A percentile compares a stretch with the other conserved stretches of the same genome.
Evolutionary conservation across 1,284 basidiomycete species (phyloP).

Genomic region (Thelephora terrestris): DNA sequence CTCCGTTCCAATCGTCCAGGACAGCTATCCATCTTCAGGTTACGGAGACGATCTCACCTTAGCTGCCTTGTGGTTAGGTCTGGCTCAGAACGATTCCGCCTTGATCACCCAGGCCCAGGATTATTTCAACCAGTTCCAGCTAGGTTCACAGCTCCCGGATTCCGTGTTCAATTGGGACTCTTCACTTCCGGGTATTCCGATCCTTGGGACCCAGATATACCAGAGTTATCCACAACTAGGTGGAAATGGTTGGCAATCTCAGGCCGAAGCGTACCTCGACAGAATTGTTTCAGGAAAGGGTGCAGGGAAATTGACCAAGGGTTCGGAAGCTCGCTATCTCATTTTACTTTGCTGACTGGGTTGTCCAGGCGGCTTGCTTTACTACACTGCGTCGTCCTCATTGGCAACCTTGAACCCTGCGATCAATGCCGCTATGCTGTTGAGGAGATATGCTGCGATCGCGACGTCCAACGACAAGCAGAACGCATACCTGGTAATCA

Average conservation of each 20-base stretch:
- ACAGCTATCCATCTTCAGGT: conserved; percentile 65
- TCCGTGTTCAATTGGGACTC: conserved; percentile 86
- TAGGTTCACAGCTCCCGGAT: conserved; percentile 30
- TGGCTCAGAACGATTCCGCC: conserved; percentile 53
- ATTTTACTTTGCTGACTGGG: not conserved
- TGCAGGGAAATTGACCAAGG: conserved; percentile 42
- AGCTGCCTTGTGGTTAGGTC: conserved; percentile 68
- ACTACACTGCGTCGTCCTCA: conserved; percentile 73
- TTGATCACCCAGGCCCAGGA: conserved; percentile 57
- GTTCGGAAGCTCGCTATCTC: conserved; percentile 21
- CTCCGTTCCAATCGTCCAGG: conserved; percentile 52
- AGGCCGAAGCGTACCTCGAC: conserved; percentile 75
- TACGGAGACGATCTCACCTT: conserved; percentile 64
- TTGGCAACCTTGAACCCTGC: conserved; percentile 77
- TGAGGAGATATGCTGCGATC: conserved; percentile 67
- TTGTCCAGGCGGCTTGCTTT: conserved; percentile 62
- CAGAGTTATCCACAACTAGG: conserved; percentile 36
- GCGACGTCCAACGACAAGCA: conserved; percentile 53
- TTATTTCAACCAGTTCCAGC: conserved; percentile 49
- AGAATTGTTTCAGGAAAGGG: conserved; percentile 49
- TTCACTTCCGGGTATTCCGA: conserved; percentile 64
- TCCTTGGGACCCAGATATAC: conserved; percentile 66
- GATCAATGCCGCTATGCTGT: conserved; percentile 75
- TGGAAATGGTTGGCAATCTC: conserved; percentile 52
- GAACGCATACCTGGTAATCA: conserved; percentile 46